These are phyloP conservation scores for Aspergillus flavus DNA, from an alignment of 2,329 filamentous ascomycete species.

Conservation along the genomic window DNA sequence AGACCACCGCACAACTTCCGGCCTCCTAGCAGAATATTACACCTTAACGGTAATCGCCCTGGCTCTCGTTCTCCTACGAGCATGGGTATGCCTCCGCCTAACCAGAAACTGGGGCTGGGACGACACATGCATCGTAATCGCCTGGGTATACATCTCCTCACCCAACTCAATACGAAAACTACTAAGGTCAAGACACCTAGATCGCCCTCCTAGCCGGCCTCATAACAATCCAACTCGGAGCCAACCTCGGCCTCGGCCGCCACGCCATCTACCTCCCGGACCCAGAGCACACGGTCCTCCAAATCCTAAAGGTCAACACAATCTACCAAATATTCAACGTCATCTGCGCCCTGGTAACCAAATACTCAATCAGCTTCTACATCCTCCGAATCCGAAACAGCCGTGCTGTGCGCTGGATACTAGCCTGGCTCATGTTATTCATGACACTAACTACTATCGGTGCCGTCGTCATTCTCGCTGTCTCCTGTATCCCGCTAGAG, in stretches of 20 bases:
- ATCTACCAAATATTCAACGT: background rate
- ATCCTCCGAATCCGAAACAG: background rate
- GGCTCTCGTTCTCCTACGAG: background rate
- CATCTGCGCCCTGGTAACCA: background rate
- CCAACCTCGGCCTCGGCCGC: background rate
- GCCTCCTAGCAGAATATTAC: background rate
- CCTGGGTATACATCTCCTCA: background rate
- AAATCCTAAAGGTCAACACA: background rate
- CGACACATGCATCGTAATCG: background rate
- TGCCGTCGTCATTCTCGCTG: background rate
- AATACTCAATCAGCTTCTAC: background rate
- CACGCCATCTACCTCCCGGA: background rate
- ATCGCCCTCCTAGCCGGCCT: background rate
- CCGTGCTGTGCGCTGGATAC: background rate
- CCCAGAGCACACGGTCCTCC: background rate
- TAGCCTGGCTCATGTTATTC: background rate
- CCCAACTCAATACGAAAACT: background rate
- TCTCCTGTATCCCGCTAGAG: background rate
- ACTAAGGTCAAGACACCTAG: background rate
- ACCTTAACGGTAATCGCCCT: background rate
- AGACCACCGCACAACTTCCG: background rate
- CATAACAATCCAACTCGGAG: background rate
- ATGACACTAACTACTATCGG: background rate
- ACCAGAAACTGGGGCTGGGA: background rate
- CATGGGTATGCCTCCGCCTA: background rate